Percentiles rank a stretch among this genome's conserved stretches.
Evolutionary conservation across 2,329 filamentous ascomycete species (phyloP).

Genomic region (Talaromyces atroroseus): DNA sequence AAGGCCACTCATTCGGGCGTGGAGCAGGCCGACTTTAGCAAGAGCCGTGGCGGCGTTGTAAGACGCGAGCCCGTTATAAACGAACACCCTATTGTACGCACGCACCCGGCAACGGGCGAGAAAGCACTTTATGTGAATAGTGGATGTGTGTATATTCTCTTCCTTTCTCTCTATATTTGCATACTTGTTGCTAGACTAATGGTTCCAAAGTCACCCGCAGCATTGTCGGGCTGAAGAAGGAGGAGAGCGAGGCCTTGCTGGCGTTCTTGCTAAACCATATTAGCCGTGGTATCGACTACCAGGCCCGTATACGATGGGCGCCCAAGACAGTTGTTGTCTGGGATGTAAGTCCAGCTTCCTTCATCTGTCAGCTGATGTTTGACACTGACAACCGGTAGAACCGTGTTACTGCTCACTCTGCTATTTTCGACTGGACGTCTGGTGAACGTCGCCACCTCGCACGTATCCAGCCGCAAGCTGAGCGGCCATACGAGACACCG

Average conservation of each 20-base stretch:
- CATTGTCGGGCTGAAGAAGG: conserved; percentile 41
- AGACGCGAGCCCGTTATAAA: conserved; percentile 28
- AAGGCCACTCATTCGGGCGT: conserved; percentile 25
- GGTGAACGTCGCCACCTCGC: conserved; percentile 24
- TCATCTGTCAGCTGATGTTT: too few relatives aligned
- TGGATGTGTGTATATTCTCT: conserved; percentile 22
- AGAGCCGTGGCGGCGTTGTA: conserved; percentile 18
- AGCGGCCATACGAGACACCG: conserved; percentile 15
- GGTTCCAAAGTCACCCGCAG: conserved; percentile 13
- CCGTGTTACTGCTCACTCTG: conserved; percentile 33
- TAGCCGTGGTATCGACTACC: conserved; percentile 17
- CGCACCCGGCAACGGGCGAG: conserved; percentile 30
- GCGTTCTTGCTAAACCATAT: conserved; percentile 29
- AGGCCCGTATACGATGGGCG: conserved; percentile 22
- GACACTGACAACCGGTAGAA: conserved; percentile 23
- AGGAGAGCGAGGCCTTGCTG: conserved; percentile 38
- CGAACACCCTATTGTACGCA: conserved; percentile 28
- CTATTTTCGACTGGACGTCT: conserved; percentile 26
- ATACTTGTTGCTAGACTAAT: not conserved
- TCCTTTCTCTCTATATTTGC: not conserved
- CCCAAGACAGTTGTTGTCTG: conserved; percentile 25
- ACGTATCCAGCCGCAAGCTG: conserved; percentile 26
- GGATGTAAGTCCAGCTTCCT: conserved; percentile 40
- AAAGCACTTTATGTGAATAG: conserved; percentile 32
- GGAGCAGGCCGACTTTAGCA: conserved; percentile 21